Conservation (phyloP, 257 asterid species). For the Paulownia fortunei region DNA sequence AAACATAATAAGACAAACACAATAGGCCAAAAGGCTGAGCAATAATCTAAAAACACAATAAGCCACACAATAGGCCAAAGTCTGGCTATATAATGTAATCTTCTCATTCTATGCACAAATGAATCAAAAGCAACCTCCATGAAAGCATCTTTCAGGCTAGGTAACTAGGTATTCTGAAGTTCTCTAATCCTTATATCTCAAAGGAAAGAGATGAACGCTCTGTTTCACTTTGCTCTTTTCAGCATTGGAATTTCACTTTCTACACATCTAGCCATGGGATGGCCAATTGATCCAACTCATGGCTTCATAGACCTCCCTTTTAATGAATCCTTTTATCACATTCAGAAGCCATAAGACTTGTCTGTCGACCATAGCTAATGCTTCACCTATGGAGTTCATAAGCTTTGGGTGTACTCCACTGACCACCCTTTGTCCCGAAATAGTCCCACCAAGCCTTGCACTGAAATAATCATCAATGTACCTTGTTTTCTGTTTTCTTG, state of each 20-base stretch:
- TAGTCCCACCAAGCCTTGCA: conserved; percentile 34
- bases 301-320: not conserved
- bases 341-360: conserved; percentile 29
- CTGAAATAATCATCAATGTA: conserved; percentile 27
- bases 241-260: not conserved
- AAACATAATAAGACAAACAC: too few relatives aligned
- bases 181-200: not conserved
- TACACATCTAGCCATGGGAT: not conserved
- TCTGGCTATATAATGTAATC: too few relatives aligned
- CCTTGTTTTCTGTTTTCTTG: not conserved
- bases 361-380: conserved; percentile 13
- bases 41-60: too few relatives aligned
- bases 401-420: conserved; percentile 21
- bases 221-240: not conserved
- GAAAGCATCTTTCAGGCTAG: too few relatives aligned
- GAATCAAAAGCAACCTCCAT: too few relatives aligned
- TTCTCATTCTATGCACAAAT: too few relatives aligned
- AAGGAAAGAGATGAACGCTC: not conserved
- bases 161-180: not conserved
- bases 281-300: not conserved
- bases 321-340: conserved; percentile 2
- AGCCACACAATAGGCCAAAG: too few relatives aligned
- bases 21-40: too few relatives aligned
- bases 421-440: conserved; percentile 23
- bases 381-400: conserved; percentile 34